Base-by-base conservation (phyloP, 2,329 filamentous ascomycete species). In the Elsinoe batatas region DNA sequence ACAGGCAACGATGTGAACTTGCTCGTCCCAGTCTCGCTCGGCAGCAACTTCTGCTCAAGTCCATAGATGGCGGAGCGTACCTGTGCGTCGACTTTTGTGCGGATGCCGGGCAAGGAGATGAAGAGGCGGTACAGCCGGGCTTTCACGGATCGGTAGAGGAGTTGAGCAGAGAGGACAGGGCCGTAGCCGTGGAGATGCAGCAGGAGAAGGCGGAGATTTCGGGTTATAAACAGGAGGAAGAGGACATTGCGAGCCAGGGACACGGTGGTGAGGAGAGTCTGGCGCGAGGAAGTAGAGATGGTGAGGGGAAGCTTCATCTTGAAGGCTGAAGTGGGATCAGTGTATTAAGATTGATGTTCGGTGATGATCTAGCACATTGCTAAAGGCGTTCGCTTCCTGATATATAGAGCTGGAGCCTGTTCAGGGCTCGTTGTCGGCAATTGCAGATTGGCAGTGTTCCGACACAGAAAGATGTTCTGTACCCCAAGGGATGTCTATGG, bases 181-280 rank as follows among this genome's bases (percentile, higher is more conserved):
- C 93, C 93, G 68, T 93, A 89, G 62, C 93, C 93, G 66, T 87
- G 88, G 62, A 97, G 79, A 67, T 93, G 88, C 74, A 89, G 86
- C 68, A 88, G 85, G 26, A 81, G 79, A 65, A 86, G 87, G 61
- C 89, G 87, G 32, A 85, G 81, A 77, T 90, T 87, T 67, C 91
- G 85, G 47, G 95, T 75, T 58, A 96, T 69, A 73, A 97, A 96
- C 63, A 95, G 80, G 67, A 91, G 78, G 71, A 97, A 95, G 64
- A 97, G 76, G 58, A 96, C 76, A 68, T 96, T 95, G 55, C 88
- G 87, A 59, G 95, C 67, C 58, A 54, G 53, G 13, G 20, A 22
- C 33, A 47, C 17, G 32, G 46, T 38, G 46, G 54, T 49, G 18
- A 56, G 53, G 26, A 55, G 38, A 15, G 40, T 30, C n/a, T 51